Conservation (phyloP, 805 yeast species). For the Kodamaea kaohsiungensis region DNA sequence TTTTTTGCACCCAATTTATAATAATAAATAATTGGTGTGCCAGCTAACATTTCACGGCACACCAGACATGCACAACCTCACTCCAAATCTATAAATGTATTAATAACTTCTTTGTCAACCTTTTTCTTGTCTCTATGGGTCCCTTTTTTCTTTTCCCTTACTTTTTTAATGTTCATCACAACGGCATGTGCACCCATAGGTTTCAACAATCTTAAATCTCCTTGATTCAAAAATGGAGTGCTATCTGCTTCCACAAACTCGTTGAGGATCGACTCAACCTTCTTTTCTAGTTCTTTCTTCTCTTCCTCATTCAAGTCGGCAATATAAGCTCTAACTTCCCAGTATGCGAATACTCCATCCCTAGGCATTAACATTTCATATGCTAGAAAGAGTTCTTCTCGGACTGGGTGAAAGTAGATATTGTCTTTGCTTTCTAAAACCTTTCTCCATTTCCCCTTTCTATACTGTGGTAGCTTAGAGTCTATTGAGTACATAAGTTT, state of each 20-base stretch:
- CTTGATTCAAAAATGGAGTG: background rate
- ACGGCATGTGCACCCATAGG: slow-evolving; percentile 17
- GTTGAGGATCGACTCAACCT: slow-evolving; percentile 31
- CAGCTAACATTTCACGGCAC: background rate
- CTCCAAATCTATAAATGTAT: background rate
- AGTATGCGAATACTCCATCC: slow-evolving; percentile 45
- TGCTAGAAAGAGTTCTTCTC: slow-evolving; percentile 32
- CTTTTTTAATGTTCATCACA: slow-evolving; percentile 6
- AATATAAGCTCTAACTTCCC: slow-evolving; percentile 58
- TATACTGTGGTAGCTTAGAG: slow-evolving; percentile 55
- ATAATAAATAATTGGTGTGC: background rate
- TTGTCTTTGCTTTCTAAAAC: slow-evolving; percentile 29
- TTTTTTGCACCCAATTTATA: background rate
- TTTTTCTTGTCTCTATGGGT: background rate
- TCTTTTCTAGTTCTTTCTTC: slow-evolving; percentile 28
- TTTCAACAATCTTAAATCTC: slow-evolving; percentile 11
- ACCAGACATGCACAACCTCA: background rate
- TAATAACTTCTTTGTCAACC: background rate
- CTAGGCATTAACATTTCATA: slow-evolving; percentile 29
- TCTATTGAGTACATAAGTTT: slow-evolving; percentile 39
- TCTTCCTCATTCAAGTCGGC: slow-evolving; percentile 44
- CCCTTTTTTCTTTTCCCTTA: background rate
- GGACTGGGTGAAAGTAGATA: slow-evolving; percentile 33
- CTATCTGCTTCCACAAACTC: slow-evolving; percentile 7
- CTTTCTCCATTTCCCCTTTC: slow-evolving; percentile 48